A percentile compares a stretch with the other conserved stretches of the same genome.
Conservation (phyloP, 352 stramenopile genomes). For the Halophytophthora batemanensis region DNA sequence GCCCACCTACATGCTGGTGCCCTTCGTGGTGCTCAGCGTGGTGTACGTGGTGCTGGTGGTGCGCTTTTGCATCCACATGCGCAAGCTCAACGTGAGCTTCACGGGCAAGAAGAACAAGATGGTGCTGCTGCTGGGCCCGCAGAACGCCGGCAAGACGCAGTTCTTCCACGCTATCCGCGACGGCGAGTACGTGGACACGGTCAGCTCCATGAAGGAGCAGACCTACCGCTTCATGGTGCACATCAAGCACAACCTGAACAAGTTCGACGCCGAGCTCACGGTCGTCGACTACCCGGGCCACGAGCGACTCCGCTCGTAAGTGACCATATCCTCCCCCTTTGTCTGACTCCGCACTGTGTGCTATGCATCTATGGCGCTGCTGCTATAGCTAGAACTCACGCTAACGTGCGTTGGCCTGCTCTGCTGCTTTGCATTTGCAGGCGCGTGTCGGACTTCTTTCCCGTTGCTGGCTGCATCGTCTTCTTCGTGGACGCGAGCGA, state of each 20-base stretch:
- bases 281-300: slow-evolving; percentile 83
- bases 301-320: slow-evolving; percentile 72
- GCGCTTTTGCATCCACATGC: slow-evolving; percentile 70
- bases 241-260: slow-evolving; percentile 57
- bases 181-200: slow-evolving; percentile 62
- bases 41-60: slow-evolving; percentile 59
- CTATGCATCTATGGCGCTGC: slow-evolving; percentile 1
- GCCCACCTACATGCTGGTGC: slow-evolving; percentile 55
- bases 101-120: slow-evolving; percentile 75
- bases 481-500: slow-evolving; percentile 78
- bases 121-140: slow-evolving; percentile 61
- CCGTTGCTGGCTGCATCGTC: slow-evolving; percentile 58
- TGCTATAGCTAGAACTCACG: background rate
- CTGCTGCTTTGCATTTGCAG: slow-evolving; percentile 24
- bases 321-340: slow-evolving; percentile 2
- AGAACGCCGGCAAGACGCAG: slow-evolving; percentile 74
- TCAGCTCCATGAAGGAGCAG: slow-evolving; percentile 84
- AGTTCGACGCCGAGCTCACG: slow-evolving; percentile 67
- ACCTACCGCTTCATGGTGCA: slow-evolving; percentile 70
- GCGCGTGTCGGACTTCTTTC: slow-evolving; percentile 72
- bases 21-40: slow-evolving; percentile 35
- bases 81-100: slow-evolving; percentile 52
- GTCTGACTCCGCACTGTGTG: background rate
- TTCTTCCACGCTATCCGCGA: slow-evolving; percentile 80
- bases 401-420: background rate